These are phyloP conservation scores for Chlorella sp. DNA, from an alignment of 139 green algal species.

Conservation along the genomic window DNA sequence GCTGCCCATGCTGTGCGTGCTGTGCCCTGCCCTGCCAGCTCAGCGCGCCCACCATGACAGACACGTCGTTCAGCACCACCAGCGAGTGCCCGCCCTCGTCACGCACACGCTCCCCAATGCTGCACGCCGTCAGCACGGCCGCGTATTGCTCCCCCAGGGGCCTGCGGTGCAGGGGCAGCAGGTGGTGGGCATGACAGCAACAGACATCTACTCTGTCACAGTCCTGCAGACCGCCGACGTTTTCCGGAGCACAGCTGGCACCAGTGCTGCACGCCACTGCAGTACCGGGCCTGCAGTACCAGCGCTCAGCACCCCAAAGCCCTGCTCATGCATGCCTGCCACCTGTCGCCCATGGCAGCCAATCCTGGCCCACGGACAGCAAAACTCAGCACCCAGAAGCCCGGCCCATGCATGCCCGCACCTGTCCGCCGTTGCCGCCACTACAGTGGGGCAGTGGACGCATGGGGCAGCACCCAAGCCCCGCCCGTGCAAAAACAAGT, in stretches of 20 bases:
- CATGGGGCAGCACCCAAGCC: too few species aligned
- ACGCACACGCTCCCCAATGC: conserved; percentile 74
- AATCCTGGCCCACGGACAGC: too few species aligned
- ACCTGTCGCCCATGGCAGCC: too few species aligned
- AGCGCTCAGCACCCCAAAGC: too few species aligned
- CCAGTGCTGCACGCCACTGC: neutral
- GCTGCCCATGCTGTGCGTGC: too few species aligned
- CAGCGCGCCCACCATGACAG: conserved; percentile 58
- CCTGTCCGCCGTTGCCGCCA: too few species aligned
- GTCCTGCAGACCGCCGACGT: neutral
- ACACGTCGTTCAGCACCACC: conserved; percentile 82
- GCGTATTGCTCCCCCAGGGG: conserved; percentile 77
- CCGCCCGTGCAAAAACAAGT: too few species aligned
- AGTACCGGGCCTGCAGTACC: too few species aligned
- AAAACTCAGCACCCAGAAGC: too few species aligned
- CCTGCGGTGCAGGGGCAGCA: neutral
- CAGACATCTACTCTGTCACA: neutral
- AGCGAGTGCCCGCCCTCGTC: conserved; percentile 79
- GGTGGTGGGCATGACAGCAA: neutral
- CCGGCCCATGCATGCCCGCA: too few species aligned
- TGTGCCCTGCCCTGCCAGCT: neutral
- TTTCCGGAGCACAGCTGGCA: neutral
- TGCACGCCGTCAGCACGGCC: conserved; percentile 65
- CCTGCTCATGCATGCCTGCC: too few species aligned
- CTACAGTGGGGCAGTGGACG: too few species aligned